Base-by-base conservation (phyloP, 352 stramenopile species). In the Phytophthora pisi region DNA sequence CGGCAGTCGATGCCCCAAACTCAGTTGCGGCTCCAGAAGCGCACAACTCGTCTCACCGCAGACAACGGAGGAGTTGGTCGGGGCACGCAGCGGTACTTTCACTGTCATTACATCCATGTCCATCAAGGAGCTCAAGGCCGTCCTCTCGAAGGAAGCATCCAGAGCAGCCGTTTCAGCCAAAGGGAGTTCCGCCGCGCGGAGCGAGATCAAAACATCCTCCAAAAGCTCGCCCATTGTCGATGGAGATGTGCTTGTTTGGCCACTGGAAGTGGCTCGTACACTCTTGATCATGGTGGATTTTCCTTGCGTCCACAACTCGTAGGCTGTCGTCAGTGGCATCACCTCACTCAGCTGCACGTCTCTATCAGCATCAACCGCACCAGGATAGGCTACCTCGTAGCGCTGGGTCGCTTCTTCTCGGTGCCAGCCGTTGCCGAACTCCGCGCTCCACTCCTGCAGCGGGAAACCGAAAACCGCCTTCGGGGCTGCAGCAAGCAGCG, bases 381-480 rank as follows among this genome's bases (percentile, higher is more conserved):
- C 43, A 47, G 58, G 16, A 23, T 72, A 43, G 9, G 66, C 53
- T 36, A 72, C 42, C n/a, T 75, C 66, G 43, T 59, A 66, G 16
- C 52, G 61, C 30, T 72, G 65, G 26, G 42, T 51, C 13, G 20
- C 11, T 59, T 72, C 57, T 61, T 63, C 28, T 40, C 36, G 49
- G 4, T 34, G 57, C 66, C 66, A 75, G 0, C 59, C 68, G 34
- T 65, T 71, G 11, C 67, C 62, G 31, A 78, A 78, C 8, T 79
- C 74, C 0, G 23, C 34, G 4, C 58, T 40, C 72, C 72, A 79
- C 9, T 73, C 56, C 11, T 61, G 42, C 34, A 77, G 24, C 42
- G 71, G 57, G 30, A 82, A 78, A 0, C 74, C 74, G 16, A 75
- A 82, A n/a, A 69, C 52, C 36, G 61, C 71, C 28, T 71, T 77